A percentile compares a stretch with the other conserved stretches of the same genome.
These are phyloP conservation scores for Rostrohypoxylon terebratum DNA, from an alignment of 495 filamentous ascomycete species.

Conservation along the genomic window DNA sequence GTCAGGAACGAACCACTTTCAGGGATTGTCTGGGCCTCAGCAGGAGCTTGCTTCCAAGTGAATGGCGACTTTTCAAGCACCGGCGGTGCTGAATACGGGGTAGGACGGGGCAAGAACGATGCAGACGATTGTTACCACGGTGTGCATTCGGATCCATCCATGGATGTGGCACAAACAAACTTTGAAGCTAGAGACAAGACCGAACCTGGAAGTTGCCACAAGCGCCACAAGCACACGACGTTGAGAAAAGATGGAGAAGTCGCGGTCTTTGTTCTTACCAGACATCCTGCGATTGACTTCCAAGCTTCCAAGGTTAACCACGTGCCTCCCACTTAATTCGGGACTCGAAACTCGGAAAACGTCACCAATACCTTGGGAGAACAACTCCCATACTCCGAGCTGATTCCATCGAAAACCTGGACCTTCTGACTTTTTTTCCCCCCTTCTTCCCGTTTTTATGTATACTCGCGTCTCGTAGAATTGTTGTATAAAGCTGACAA, in stretches of 20 bases:
- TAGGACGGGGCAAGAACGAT: neutral
- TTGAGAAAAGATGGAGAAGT: neutral
- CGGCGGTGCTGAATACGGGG: neutral
- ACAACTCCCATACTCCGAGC: neutral
- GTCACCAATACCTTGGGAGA: neutral
- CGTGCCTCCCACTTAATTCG: neutral
- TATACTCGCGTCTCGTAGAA: slow-evolving; percentile 12
- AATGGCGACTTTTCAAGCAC: neutral
- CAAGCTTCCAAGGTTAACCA: too few species aligned
- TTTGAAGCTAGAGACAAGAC: neutral
- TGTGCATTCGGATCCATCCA: neutral
- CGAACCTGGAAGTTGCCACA: neutral
- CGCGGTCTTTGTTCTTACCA: neutral
- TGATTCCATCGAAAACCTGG: neutral
- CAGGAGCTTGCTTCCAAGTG: neutral
- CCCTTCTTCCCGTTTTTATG: neutral
- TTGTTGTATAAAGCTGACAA: slow-evolving; percentile 34
- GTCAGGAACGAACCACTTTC: neutral
- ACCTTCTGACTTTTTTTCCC: neutral
- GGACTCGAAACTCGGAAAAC: neutral
- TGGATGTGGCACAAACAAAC: neutral
- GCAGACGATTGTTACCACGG: neutral
- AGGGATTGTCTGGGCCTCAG: neutral
- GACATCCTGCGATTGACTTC: neutral
- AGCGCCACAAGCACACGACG: slow-evolving; percentile 1